phyloP scores from a whole-genome alignment of 169 alveolate genomes.

The Plasmodium reichenowi region DNA sequence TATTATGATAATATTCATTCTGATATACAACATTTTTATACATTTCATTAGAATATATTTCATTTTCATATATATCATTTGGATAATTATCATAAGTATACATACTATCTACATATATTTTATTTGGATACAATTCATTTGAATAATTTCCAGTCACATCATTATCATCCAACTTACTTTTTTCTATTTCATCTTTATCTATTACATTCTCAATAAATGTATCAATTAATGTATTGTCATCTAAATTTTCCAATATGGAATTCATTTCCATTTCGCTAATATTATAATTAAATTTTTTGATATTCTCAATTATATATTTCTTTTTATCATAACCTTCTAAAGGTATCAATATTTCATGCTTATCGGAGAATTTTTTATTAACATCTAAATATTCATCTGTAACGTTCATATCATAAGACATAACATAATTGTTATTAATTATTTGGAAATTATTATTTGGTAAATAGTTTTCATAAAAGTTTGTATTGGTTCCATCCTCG shows the following conservation, averaged over 20 bases:
- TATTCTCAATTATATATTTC: constrained; percentile 28
- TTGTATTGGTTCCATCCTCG: not conserved
- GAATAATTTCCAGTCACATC: not conserved
- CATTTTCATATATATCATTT: constrained; percentile 15
- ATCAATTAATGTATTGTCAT: constrained; percentile 42
- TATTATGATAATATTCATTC: constrained; percentile 13
- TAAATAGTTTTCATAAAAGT: constrained; percentile 4
- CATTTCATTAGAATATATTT: constrained; percentile 8
- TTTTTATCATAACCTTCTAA: constrained; percentile 27
- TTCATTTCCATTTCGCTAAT: constrained; percentile 43
- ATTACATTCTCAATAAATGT: constrained; percentile 25
- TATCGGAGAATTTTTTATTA: constrained; percentile 1
- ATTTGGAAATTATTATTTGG: not conserved
- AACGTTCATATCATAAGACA: not conserved
- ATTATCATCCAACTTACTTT: constrained; percentile 31
- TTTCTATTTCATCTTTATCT: constrained; percentile 24
- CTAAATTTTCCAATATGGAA: constrained; percentile 25
- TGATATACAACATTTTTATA: constrained; percentile 11
- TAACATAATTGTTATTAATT: constrained; percentile 10
- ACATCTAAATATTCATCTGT: not conserved
- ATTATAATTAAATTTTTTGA: constrained; percentile 36
- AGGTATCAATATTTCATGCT: constrained; percentile 8
- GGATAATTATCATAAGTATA: constrained; percentile 12
- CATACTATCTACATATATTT: not conserved
- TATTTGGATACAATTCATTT: constrained; percentile 17